Percentiles rank a stretch among this genome's conserved stretches.
Evolutionary conservation across 2,329 filamentous ascomycete species (phyloP).

Genomic region (Fusarium sp.): DNA sequence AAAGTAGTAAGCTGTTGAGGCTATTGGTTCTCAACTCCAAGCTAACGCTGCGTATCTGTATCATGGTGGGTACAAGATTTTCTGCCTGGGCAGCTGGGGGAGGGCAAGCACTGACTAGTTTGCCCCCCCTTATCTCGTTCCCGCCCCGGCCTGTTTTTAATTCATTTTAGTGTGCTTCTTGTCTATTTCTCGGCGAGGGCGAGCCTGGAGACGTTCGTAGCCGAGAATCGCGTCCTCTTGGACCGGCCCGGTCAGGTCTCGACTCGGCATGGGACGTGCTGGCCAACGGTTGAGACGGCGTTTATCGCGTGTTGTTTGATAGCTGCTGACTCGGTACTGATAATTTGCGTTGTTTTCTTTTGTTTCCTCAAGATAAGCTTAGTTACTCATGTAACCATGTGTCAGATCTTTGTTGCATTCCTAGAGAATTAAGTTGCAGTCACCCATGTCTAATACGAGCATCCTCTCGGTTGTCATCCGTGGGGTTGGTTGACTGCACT

Average conservation of each 20-base stretch:
- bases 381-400: conserved; percentile 22
- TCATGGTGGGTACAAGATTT: conserved; percentile 38
- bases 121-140: conserved; percentile 36
- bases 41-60: conserved; percentile 12
- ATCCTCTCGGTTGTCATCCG: conserved; percentile 23
- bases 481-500: neutral
- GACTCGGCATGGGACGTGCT: conserved; percentile 27
- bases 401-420: conserved; percentile 25
- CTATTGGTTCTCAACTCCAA: conserved; percentile 20
- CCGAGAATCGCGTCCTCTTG: conserved; percentile 15
- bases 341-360: conserved; percentile 12
- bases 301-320: conserved; percentile 25
- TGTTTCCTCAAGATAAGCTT: conserved; percentile 6
- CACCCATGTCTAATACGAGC: conserved; percentile 9
- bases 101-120: conserved; percentile 21
- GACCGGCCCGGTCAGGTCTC: conserved; percentile 30
- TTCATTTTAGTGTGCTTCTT: conserved; percentile 16
- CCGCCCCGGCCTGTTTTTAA: conserved; percentile 11
- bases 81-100: conserved; percentile 16
- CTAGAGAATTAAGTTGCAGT: conserved; percentile 14
- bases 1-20: conserved; percentile 6
- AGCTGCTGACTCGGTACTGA: conserved; percentile 14
- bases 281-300: conserved; percentile 21
- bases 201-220: conserved; percentile 12
- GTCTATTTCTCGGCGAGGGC: conserved; percentile 34